Percentiles rank a stretch among this genome's conserved stretches.
Conservation (phyloP, 371 early-diverging fungal genomes). For the Mortierella sp. region DNA sequence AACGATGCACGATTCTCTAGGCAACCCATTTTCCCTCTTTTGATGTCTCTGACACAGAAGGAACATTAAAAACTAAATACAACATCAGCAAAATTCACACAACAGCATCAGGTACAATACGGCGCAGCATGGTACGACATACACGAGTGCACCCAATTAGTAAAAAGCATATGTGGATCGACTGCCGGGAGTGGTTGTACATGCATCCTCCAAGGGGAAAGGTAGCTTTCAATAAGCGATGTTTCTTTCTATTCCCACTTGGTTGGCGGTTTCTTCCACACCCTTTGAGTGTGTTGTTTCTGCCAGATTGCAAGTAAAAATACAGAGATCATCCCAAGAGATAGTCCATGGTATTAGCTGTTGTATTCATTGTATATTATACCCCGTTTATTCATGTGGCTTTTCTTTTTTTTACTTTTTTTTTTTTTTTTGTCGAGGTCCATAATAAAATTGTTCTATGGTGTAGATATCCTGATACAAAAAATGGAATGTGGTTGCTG, state of each 20-base stretch:
- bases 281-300: too few species aligned
- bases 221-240: neutral
- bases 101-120: neutral
- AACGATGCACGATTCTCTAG: constrained; percentile 25
- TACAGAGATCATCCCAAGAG: too few species aligned
- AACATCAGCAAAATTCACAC: neutral
- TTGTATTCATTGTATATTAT: neutral
- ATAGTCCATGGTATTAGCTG: too few species aligned
- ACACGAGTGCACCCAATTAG: neutral
- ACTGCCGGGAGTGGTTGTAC: neutral
- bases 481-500: neutral
- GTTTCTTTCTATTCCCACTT: neutral
- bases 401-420: neutral
- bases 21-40: neutral
- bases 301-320: too few species aligned
- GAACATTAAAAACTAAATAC: neutral
- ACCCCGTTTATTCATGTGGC: neutral
- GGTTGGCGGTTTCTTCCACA: neutral
- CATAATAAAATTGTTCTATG: neutral
- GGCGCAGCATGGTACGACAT: neutral
- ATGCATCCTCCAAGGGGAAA: neutral
- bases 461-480: neutral
- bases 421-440: neutral
- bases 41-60: neutral
- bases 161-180: neutral